Evolutionary conservation across 2,329 filamentous ascomycete species (phyloP).

Genomic region (Epichloe brachyelytri): DNA sequence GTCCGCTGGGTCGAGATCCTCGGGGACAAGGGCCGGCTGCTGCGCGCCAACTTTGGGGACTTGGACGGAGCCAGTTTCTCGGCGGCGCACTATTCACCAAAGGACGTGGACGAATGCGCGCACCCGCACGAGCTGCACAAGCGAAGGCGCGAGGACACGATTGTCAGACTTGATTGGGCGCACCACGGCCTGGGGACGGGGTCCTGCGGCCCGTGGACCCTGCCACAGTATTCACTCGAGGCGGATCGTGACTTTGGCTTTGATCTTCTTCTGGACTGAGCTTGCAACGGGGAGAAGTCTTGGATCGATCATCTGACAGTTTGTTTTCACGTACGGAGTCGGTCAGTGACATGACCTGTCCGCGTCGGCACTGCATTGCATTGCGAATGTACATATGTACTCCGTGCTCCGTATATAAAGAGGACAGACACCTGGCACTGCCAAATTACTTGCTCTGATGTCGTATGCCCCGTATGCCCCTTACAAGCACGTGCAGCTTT

Average conservation of each 20-base stretch:
- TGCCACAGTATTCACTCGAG: conserved; percentile 33
- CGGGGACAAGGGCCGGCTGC: conserved; percentile 19
- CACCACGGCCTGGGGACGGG: conserved; percentile 52
- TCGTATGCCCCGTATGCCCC: no score
- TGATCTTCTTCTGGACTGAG: conserved; percentile 30
- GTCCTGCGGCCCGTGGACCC: conserved; percentile 45
- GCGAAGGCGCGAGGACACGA: conserved; percentile 33
- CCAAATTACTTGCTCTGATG: not conserved
- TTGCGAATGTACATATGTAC: not conserved
- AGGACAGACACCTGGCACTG: not conserved
- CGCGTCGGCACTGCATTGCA: not conserved
- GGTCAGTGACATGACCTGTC: not conserved
- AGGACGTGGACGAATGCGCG: conserved; percentile 37
- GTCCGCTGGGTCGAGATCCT: conserved; percentile 44
- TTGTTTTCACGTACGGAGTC: no score
- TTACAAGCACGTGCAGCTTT: not conserved
- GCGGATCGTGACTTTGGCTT: conserved; percentile 29
- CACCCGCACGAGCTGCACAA: conserved; percentile 49
- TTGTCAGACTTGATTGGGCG: conserved; percentile 45
- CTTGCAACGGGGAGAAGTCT: not conserved
- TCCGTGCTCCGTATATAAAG: not conserved
- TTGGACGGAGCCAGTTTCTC: conserved; percentile 41
- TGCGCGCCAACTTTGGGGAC: conserved; percentile 33
- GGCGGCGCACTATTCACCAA: conserved; percentile 39
- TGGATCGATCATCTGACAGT: no score